phyloP scores from a whole-genome alignment of 495 filamentous ascomycete genomes.

The Emericellopsis terricola region DNA sequence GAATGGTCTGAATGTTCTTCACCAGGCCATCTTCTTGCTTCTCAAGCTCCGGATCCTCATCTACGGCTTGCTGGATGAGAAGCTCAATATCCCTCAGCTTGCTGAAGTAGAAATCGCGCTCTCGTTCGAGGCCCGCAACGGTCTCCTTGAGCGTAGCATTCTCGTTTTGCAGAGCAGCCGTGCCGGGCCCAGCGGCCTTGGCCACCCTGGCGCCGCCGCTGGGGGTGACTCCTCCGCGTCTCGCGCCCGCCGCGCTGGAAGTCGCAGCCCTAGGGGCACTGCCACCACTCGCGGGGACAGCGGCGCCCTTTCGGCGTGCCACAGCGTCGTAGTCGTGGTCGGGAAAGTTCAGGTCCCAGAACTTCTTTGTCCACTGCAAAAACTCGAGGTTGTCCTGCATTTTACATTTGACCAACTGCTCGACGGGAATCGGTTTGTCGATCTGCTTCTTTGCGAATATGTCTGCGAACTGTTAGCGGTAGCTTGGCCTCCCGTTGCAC shows the following conservation, averaged over 20 bases:
- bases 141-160: conserved; percentile 70
- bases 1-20: conserved; percentile 85
- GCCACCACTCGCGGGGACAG: conserved; percentile 33
- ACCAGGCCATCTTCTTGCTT: conserved; percentile 80
- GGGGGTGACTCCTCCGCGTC: conserved; percentile 51
- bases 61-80: conserved; percentile 76
- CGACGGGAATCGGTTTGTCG: conserved; percentile 74
- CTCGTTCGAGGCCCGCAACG: conserved; percentile 72
- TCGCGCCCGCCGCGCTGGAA: conserved; percentile 27
- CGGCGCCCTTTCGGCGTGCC: conserved; percentile 60
- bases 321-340: conserved; percentile 92
- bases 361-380: conserved; percentile 87
- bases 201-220: conserved; percentile 38
- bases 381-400: conserved; percentile 99
- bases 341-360: conserved; percentile 96
- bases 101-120: conserved; percentile 97
- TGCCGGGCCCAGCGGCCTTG: conserved; percentile 34
- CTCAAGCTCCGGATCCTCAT: conserved; percentile 77
- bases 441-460: conserved; percentile 69
- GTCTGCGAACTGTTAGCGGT: conserved; percentile 37
- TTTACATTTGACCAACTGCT: conserved; percentile 86
- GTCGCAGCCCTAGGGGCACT: conserved; percentile 27
- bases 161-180: conserved; percentile 58
- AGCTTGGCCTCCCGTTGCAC: too few relatives aligned
- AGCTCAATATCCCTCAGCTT: conserved; percentile 95